Percentiles rank a stretch among this genome's conserved stretches.
Evolutionary conservation across 306 rosid genomes (phyloP).

Genomic region (Trichosanthes truncata): DNA sequence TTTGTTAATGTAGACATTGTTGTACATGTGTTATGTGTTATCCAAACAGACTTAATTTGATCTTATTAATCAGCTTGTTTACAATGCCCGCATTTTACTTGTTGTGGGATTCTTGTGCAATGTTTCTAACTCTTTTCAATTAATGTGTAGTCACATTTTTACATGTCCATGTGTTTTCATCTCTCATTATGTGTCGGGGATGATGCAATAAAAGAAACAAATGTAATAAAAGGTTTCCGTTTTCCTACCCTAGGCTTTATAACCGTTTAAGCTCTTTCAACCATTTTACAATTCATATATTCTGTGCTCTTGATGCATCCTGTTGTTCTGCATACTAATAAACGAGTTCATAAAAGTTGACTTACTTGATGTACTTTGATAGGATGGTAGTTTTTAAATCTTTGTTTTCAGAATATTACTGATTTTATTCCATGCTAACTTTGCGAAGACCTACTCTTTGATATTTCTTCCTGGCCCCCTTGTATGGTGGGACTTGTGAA

Average conservation of each 20-base stretch:
- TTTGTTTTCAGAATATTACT: neutral
- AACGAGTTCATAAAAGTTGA: neutral
- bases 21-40: neutral
- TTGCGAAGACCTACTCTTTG: neutral
- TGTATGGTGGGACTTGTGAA: neutral
- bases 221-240: neutral
- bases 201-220: neutral
- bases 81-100: neutral
- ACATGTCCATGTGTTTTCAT: neutral
- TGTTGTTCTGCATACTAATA: neutral
- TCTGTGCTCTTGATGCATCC: neutral
- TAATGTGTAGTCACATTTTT: neutral
- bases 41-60: neutral
- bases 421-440: neutral
- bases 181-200: neutral
- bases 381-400: neutral
- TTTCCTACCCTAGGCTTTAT: neutral
- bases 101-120: neutral
- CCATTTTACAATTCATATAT: neutral
- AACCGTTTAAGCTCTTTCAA: neutral
- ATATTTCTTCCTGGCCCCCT: constrained; percentile 2
- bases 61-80: neutral
- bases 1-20: neutral
- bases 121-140: neutral
- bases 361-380: neutral